A percentile compares a stretch with the other conserved stretches of the same genome.
Evolutionary conservation across 345 rosid genomes (phyloP).

Genomic region (Pugionium cornutum): DNA sequence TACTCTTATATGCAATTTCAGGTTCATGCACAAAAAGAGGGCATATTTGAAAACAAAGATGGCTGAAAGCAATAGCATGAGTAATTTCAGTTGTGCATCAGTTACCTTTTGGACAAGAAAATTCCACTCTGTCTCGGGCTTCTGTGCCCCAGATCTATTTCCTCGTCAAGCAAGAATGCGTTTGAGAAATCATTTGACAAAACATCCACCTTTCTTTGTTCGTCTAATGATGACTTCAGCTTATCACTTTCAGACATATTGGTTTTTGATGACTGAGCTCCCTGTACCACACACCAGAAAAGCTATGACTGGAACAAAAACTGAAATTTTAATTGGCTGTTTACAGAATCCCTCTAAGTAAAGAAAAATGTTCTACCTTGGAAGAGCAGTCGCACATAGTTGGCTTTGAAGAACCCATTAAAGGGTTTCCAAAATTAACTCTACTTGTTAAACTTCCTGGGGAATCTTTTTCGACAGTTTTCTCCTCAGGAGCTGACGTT

Average conservation of each 20-base stretch:
- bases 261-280: constrained; percentile 43
- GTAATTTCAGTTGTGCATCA: constrained; percentile 6
- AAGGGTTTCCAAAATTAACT: constrained; percentile 37
- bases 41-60: constrained; percentile 3
- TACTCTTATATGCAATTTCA: constrained; percentile 12
- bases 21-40: not conserved
- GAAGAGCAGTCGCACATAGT: constrained; percentile 10
- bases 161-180: constrained; percentile 93
- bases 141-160: constrained; percentile 81
- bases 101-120: constrained; percentile 60
- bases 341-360: constrained; percentile 36
- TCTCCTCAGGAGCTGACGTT: constrained; percentile 45
- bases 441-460: constrained; percentile 15
- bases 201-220: constrained; percentile 46
- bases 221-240: constrained; percentile 35
- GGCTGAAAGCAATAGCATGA: constrained; percentile 21
- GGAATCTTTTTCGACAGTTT: constrained; percentile 41
- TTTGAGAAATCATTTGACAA: constrained; percentile 65
- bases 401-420: constrained; percentile 21
- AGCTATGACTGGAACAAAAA: constrained; percentile 18
- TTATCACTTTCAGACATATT: constrained; percentile 32
- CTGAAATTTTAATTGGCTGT: constrained; percentile 4
- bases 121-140: constrained; percentile 47
- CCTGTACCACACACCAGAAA: constrained; percentile 31
- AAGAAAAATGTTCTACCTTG: constrained; percentile 29